Evolutionary conservation across 1,139 yeast genomes (phyloP), one percentile per base, ranked within the genome.

Genomic region (Candida pseudoviswanathii): DNA sequence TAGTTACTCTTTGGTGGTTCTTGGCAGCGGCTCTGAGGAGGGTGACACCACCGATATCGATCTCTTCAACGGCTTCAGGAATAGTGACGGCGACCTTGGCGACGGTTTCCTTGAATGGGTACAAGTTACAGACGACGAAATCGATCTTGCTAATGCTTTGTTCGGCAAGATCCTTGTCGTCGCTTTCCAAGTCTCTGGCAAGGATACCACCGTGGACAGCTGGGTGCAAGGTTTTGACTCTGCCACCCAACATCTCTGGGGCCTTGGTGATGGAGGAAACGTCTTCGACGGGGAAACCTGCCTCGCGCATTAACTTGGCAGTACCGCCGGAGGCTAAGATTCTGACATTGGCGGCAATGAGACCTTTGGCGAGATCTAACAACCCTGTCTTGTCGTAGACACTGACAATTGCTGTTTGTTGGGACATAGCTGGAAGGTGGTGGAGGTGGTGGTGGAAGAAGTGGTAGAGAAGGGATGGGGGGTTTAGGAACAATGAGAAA

Each of bases 151-250:
- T 96, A 65, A 94, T 92, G 52, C 94, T 86, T 73, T 92, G 97
- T 48, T 83, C 86, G 51, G 80, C 80, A 66, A 94, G 82, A 70
- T 94, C 99, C 60, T 82, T 74, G 71, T 91, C 96, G 70, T 94
- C 99, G 55, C 89, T 79, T 62, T 88, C 96, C 66, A 89, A 80
- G 74, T 94, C 83, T 76, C 98, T 85, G 49, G 99, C 98, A 60
- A 94, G 81, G 62, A 94, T 94, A 77, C 98, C 99, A 60, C 96
- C 99, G 69, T 94, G 99, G 53, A 94, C 97, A 43, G 98, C 98
- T 40, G 99, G 99, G 70, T 94, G 99, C 63, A 94, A 80, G 52
- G 99, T 94, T 79, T 94, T 94, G 62, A 94, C 99, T 75, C 99
- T 84, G 55, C 99, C 99, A 52, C 97, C 96, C 60, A 94, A 81